Conservation (phyloP, 257 asterid genomes). For the Lycium ferocissimum region DNA sequence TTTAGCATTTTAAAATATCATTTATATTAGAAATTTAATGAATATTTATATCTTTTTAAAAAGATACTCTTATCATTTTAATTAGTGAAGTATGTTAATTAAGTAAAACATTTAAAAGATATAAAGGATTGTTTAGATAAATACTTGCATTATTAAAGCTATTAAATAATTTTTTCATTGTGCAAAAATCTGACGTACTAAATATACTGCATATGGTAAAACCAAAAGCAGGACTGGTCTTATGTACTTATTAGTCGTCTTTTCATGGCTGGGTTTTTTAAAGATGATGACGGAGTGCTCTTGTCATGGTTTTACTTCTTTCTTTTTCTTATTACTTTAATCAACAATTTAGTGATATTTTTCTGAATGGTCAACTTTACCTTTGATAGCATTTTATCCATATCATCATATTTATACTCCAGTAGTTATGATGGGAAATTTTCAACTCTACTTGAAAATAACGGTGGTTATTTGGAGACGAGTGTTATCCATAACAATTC, state of each 20-base stretch:
- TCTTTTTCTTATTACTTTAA: slow-evolving; percentile 1
- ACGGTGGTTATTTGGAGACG: not conserved
- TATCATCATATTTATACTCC: not conserved
- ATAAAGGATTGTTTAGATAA: not conserved
- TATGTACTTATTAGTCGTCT: not conserved
- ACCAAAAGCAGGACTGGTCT: too few relatives aligned
- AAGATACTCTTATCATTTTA: not conserved
- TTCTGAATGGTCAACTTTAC: slow-evolving; percentile 6
- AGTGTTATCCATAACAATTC: not conserved
- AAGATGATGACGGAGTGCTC: slow-evolving; percentile 25
- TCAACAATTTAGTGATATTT: not conserved
- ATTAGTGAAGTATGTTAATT: not conserved
- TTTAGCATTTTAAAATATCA: too few relatives aligned
- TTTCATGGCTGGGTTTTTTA: not conserved
- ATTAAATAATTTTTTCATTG: not conserved
- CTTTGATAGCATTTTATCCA: not conserved
- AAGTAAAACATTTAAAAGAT: not conserved
- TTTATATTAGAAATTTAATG: not conserved
- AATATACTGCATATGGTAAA: too few relatives aligned
- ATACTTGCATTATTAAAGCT: not conserved
- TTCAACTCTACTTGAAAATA: not conserved
- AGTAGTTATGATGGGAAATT: not conserved
- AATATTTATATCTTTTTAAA: not conserved
- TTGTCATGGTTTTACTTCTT: slow-evolving; percentile 4
- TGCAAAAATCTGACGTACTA: not conserved